Conservation (phyloP, 2,329 filamentous ascomycete species). For the Xylariales sp. region DNA sequence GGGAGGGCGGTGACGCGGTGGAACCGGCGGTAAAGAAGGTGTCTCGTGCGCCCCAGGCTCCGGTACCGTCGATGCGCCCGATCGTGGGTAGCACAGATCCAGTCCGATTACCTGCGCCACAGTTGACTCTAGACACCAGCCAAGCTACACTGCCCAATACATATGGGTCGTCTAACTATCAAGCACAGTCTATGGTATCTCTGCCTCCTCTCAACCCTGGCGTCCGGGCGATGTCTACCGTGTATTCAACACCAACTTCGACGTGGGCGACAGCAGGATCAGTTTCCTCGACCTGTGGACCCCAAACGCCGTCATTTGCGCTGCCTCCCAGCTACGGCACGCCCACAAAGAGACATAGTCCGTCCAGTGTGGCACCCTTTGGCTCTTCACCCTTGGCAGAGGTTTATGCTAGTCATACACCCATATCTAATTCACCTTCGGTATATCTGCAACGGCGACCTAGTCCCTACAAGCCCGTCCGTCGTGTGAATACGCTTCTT, state of each 20-base stretch:
- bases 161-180: slow-evolving; percentile 55
- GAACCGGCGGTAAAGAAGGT: slow-evolving; percentile 68
- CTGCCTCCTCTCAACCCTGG: slow-evolving; percentile 71
- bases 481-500: slow-evolving; percentile 89
- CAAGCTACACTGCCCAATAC: slow-evolving; percentile 40
- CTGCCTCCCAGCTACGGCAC: slow-evolving; percentile 58
- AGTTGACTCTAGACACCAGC: slow-evolving; percentile 73
- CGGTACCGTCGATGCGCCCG: slow-evolving; percentile 43
- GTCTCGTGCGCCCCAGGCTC: slow-evolving; percentile 48
- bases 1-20: slow-evolving; percentile 59
- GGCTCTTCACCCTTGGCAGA: slow-evolving; percentile 78
- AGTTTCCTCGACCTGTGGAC: slow-evolving; percentile 48
- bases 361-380: slow-evolving; percentile 63
- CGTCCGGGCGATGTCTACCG: slow-evolving; percentile 79
- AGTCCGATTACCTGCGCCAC: slow-evolving; percentile 74
- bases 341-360: slow-evolving; percentile 65
- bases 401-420: slow-evolving; percentile 69
- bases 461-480: slow-evolving; percentile 92
- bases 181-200: slow-evolving; percentile 62
- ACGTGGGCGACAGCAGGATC: slow-evolving; percentile 54
- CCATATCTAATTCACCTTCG: slow-evolving; percentile 84
- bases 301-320: slow-evolving; percentile 49
- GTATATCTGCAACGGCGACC: slow-evolving; percentile 87
- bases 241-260: slow-evolving; percentile 69
- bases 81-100: slow-evolving; percentile 46